These are phyloP conservation scores for Acanthamoeba pearcei DNA, from an alignment of 208 protist species.

Conservation along the genomic window DNA sequence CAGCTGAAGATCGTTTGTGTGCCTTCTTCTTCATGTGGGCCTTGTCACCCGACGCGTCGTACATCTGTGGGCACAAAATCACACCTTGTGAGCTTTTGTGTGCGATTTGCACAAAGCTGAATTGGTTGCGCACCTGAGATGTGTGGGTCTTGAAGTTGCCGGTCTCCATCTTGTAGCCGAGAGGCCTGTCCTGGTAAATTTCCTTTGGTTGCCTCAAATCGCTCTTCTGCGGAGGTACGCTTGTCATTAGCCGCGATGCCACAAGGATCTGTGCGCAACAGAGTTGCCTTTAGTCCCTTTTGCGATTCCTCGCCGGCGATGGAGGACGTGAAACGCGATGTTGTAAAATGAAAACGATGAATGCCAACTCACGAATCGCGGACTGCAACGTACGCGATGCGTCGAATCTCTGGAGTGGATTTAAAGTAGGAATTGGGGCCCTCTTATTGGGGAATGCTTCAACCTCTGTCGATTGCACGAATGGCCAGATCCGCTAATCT, in stretches of 20 bases:
- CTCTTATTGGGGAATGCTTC: conserved; percentile 3
- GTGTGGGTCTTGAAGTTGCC: neutral
- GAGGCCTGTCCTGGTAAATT: neutral
- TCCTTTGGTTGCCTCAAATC: neutral
- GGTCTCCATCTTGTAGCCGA: neutral
- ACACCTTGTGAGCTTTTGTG: no score
- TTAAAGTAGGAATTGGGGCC: neutral
- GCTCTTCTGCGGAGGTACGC: neutral
- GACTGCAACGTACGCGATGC: no score
- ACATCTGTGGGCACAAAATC: neutral
- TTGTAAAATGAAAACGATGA: no score
- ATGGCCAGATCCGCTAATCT: neutral
- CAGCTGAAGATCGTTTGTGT: neutral
- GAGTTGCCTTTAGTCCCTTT: neutral
- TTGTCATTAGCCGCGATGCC: neutral
- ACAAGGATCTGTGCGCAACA: neutral
- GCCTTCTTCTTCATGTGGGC: neutral
- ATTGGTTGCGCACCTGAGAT: no score
- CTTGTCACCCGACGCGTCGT: neutral
- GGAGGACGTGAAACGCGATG: no score
- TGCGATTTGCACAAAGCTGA: neutral
- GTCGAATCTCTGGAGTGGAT: neutral
- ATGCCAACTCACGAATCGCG: no score
- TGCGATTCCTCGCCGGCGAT: neutral
- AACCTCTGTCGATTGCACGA: neutral